Base-by-base conservation (phyloP, 495 filamentous ascomycete species). In the Penicillium cataractarum region DNA sequence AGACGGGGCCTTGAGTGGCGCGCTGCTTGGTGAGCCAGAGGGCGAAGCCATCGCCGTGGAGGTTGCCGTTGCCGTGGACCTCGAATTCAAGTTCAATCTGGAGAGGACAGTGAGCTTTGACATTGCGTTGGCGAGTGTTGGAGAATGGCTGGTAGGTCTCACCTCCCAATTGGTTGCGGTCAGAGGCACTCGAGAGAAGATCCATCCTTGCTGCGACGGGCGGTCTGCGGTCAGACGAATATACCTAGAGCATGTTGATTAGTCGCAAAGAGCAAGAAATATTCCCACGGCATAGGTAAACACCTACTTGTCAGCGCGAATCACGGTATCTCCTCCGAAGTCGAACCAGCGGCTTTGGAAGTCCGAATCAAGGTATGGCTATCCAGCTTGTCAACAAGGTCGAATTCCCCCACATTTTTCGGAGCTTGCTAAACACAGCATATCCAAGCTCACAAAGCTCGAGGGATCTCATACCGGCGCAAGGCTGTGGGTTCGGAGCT, bases 321-420 rank as follows among this genome's bases (percentile, higher is more conserved):
- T 83, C 65, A 99, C 86, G 6, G 95, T 96, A 74, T 97, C 92
- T 69, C 93, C 95, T 71, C 96, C 96, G 85, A 96, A 99, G 80
- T 99, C 96, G 76, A 91, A 99, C 92, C 95, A 99, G 78, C 96
- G 90, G 81, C 91, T 97, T 83, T 97, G 92, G 88, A 98, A 93
- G 76, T 99, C 96, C 60, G 92, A 92, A 78, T 98, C 95, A 52
- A 99, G 84, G 77, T 97, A 99, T 52, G 96, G 96, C 90, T 97
- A 72, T 78, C 39, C 56, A 49, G 49, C 22, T 35, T 33, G 76
- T 78, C 60, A 80, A 72, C 60, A 59, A 60, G 50, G 63, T 58
- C 57, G 26, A 58, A 32, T 57, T 57, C 29, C 22, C n/a, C 46
- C 35, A 58, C 19, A 40, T 13, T 50, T 37, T 21, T 39, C 33